Evolutionary conservation across 164 flowering plant genomes (phyloP), one percentile per base, ranked within the genome.

Genomic region (Protea cynaroides): DNA sequence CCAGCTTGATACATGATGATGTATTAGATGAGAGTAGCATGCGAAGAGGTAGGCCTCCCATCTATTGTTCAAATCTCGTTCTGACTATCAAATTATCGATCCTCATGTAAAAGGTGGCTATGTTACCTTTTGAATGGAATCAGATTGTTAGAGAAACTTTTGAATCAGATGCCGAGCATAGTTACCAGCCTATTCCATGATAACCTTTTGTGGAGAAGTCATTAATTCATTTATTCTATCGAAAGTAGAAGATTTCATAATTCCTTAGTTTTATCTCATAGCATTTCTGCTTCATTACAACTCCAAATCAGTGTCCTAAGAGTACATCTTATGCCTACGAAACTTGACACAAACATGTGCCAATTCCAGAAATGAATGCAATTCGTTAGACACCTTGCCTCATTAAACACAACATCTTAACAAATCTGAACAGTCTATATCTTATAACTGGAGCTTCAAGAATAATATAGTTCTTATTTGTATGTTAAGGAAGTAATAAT

Each of bases 1-100:
- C 98, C 54, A 93, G 98, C 72, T 78, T 93, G 73, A 90, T 93
- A 60, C 98, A 93, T 66, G 98, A 93, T 72, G 98, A 93, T 76
- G 94, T 93, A 11, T 63, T 93, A 58, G 98, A 93, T 79, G 98
- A 93, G 51, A 93, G 98, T 69, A 81, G 79, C 72, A 75, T 86
- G 82, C 68, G 98, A 65, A 86, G 97, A 87, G 98, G 97, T 93
- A 69, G 23, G 66, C 21, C 55, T 60, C 56, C 60, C 4, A 46
- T 19, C 63, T 38, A 53, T 51, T 37, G 2, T 15, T 0, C 12
- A 62, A 46, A 13, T 17, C 49, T n/a, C 22, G 1, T 56, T 25
- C 8, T 12, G 25, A 4, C 58, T 25, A 24, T 56, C 17, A 25
- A 56, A 56, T 25, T 56, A 4, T 25, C 1, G 3, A 14, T 37